A percentile compares a stretch with the other conserved stretches of the same genome.
Conservation (phyloP, 306 rosid genomes). For the Ammopiptanthus mongolicus region DNA sequence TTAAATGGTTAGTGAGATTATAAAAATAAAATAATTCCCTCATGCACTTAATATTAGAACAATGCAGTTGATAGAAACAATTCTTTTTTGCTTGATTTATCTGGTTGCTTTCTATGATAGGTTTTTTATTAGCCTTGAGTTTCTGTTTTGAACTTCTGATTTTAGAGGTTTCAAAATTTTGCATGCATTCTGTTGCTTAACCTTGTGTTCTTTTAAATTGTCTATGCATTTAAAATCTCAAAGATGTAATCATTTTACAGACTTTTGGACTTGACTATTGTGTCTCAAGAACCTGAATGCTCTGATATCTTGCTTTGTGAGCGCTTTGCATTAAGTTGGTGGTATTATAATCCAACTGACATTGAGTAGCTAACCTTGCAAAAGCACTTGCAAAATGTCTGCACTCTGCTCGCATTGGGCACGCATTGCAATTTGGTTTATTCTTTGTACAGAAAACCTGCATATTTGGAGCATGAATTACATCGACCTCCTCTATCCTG, state of each 20-base stretch:
- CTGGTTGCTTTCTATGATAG: neutral
- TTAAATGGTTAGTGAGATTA: slow-evolving; percentile 27
- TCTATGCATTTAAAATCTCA: neutral
- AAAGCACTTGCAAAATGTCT: slow-evolving; percentile 98
- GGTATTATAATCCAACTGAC: slow-evolving; percentile 13
- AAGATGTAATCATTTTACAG: neutral
- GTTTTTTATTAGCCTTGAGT: neutral
- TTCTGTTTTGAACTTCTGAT: neutral
- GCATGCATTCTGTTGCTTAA: neutral
- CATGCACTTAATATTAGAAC: neutral
- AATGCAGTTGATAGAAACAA: neutral
- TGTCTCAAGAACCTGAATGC: neutral
- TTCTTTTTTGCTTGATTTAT: neutral
- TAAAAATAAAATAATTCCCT: neutral
- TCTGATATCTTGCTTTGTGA: neutral
- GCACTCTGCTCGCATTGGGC: slow-evolving; percentile 99
- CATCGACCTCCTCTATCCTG: slow-evolving; percentile 3
- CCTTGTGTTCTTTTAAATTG: slow-evolving; percentile 7
- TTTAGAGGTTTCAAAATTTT: neutral
- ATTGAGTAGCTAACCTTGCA: slow-evolving; percentile 67
- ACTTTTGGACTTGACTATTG: slow-evolving; percentile 9
- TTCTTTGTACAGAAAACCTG: slow-evolving; percentile 95
- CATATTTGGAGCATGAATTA: slow-evolving; percentile 30
- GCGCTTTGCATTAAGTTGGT: slow-evolving; percentile 10
- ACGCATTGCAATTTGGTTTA: slow-evolving; percentile 93